Evolutionary conservation across 805 yeast genomes (phyloP).

Genomic region (Phaffomyces opuntiae): DNA sequence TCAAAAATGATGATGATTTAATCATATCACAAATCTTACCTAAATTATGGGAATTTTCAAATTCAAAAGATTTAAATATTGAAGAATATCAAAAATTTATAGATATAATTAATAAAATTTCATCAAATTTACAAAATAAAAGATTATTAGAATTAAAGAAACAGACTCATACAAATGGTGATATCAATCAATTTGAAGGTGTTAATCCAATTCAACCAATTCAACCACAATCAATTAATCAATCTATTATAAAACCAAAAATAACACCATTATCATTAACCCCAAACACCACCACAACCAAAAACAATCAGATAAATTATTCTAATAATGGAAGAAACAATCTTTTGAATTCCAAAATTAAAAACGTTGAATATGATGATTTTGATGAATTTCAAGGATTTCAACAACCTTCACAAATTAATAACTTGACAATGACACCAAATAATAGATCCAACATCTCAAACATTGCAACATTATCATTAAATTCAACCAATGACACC

Average conservation of each 20-base stretch:
- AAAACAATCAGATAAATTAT: conserved; percentile 1
- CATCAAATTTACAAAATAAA: conserved; percentile 36
- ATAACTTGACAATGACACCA: not conserved
- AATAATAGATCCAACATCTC: too few species aligned
- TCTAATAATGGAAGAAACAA: conserved; percentile 3
- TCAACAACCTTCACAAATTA: too few species aligned
- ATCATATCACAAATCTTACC: conserved; percentile 52
- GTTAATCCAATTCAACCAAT: conserved; percentile 1
- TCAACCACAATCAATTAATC: conserved; percentile 3
- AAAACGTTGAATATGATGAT: conserved; percentile 11
- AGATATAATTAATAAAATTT: conserved; percentile 32
- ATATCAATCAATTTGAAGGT: not conserved
- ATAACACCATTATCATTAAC: conserved; percentile 16
- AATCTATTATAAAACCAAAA: conserved; percentile 8
- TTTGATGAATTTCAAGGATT: conserved; percentile 8
- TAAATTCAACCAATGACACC: not conserved
- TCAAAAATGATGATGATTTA: conserved; percentile 29
- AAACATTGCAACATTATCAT: not conserved
- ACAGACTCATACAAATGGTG: conserved; percentile 5
- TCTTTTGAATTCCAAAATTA: conserved; percentile 1
- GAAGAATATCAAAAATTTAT: conserved; percentile 35
- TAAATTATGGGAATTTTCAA: conserved; percentile 41
- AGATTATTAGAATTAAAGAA: conserved; percentile 18
- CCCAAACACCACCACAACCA: conserved; percentile 5
- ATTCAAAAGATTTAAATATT: conserved; percentile 36